Conservation (phyloP, 2,329 filamentous ascomycete species). For the Ophiostoma triangulosporum region DNA sequence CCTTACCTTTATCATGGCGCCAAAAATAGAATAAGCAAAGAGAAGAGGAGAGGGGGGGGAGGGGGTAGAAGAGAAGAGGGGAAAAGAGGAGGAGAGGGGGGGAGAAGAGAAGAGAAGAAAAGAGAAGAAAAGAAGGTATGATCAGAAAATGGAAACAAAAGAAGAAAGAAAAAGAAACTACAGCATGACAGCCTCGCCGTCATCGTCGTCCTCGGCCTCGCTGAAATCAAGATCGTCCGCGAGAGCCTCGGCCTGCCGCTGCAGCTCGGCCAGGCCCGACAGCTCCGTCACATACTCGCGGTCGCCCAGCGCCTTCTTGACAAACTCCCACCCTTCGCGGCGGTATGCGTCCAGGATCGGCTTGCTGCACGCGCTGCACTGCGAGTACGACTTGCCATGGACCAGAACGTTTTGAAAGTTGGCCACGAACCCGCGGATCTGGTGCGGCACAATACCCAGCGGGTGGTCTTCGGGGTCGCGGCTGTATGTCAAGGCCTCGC, state of each 20-base stretch:
- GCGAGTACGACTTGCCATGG: conserved; percentile 61
- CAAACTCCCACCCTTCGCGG: conserved; percentile 59
- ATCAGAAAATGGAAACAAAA: background rate
- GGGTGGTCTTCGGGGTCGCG: conserved; percentile 45
- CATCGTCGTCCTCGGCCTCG: conserved; percentile 37
- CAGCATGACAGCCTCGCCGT: conserved; percentile 42
- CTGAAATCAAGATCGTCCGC: conserved; percentile 46
- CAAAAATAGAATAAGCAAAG: background rate
- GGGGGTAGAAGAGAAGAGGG: background rate
- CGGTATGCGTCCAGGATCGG: conserved; percentile 56
- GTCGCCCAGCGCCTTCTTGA: conserved; percentile 60
- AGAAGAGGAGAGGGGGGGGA: background rate
- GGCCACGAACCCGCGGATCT: conserved; percentile 63
- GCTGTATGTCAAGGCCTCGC: conserved; percentile 30
- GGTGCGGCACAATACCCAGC: conserved; percentile 62
- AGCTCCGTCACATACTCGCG: conserved; percentile 68
- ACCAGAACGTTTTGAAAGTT: conserved; percentile 64
- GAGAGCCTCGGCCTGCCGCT: conserved; percentile 41
- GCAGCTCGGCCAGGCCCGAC: conserved; percentile 60
- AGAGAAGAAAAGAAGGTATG: too few species aligned
- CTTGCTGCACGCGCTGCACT: conserved; percentile 67
- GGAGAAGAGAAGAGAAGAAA: too few species aligned
- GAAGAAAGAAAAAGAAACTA: conserved; percentile 13
- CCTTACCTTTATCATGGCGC: background rate
- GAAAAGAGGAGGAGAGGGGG: background rate